Percentiles rank a stretch among this genome's conserved stretches.
phyloP scores from a whole-genome alignment of 2,329 filamentous ascomycete genomes.

The Macroventuria anomochaeta region DNA sequence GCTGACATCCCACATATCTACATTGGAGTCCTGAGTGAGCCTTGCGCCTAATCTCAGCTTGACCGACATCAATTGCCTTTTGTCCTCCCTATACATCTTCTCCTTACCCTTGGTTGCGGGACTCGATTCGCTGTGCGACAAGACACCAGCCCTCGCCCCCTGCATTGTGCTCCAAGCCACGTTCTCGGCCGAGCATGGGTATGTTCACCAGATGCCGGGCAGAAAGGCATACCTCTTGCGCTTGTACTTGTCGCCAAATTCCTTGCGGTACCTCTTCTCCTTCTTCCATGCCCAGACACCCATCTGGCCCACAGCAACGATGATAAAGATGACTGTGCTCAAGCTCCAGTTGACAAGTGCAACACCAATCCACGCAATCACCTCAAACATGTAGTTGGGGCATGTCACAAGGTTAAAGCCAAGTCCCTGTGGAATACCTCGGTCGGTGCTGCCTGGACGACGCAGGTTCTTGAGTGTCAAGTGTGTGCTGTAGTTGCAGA shows the following conservation, averaged over 20 bases:
- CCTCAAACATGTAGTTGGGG: slow-evolving; percentile 96
- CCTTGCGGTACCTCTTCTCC: slow-evolving; percentile 85
- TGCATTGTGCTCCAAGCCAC: slow-evolving; percentile 9
- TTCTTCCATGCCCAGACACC: slow-evolving; percentile 87
- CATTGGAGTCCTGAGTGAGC: background rate
- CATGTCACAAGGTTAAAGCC: slow-evolving; percentile 89
- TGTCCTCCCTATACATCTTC: background rate
- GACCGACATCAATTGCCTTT: slow-evolving; percentile 3
- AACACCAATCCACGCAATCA: slow-evolving; percentile 83
- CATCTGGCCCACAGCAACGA: slow-evolving; percentile 80
- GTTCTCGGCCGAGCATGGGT: slow-evolving; percentile 2
- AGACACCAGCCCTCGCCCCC: slow-evolving; percentile 2
- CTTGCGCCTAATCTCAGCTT: slow-evolving; percentile 1
- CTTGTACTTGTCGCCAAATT: slow-evolving; percentile 94
- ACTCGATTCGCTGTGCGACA: slow-evolving; percentile 1
- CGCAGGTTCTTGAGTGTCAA: slow-evolving; percentile 78
- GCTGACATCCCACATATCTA: slow-evolving; percentile 7
- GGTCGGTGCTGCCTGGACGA: slow-evolving; percentile 75
- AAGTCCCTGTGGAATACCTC: slow-evolving; percentile 85
- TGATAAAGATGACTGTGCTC: slow-evolving; percentile 77
- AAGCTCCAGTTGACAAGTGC: slow-evolving; percentile 80
- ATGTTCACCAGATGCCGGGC: slow-evolving; percentile 71
- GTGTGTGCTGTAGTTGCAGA: slow-evolving; percentile 82
- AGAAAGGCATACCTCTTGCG: slow-evolving; percentile 87
- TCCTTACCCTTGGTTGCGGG: background rate